phyloP scores from a whole-genome alignment of 2,329 filamentous ascomycete genomes.

The Penicillium sp. region DNA sequence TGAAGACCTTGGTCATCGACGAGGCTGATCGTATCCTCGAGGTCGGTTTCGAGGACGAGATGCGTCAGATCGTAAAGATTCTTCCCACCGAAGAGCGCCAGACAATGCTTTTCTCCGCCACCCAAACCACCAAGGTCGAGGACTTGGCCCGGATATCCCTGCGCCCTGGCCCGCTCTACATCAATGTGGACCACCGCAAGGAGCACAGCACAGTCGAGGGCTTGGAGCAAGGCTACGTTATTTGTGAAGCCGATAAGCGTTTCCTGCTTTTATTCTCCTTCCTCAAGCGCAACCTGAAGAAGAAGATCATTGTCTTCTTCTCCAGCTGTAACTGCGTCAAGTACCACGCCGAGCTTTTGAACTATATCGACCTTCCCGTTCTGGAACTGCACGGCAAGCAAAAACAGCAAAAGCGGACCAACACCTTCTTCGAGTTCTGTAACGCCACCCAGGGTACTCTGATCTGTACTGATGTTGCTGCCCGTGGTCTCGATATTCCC shows the following conservation, averaged over 20 bases:
- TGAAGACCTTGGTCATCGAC: constrained; percentile 88
- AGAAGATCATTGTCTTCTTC: constrained; percentile 98
- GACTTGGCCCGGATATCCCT: constrained; percentile 93
- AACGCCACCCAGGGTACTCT: constrained; percentile 80
- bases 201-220: constrained; percentile 89
- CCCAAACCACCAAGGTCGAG: constrained; percentile 97
- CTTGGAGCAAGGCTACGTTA: constrained; percentile 90
- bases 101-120: constrained; percentile 98
- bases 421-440: constrained; percentile 95
- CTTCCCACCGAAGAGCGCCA: constrained; percentile 81
- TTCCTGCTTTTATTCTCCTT: constrained; percentile 94
- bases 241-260: constrained; percentile 88
- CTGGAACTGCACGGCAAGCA: constrained; percentile 88
- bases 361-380: constrained; percentile 92
- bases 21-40: constrained; percentile 96
- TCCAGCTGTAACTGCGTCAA: constrained; percentile 89
- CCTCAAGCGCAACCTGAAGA: constrained; percentile 84
- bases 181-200: constrained; percentile 90
- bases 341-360: constrained; percentile 91
- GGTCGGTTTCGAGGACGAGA: constrained; percentile 97
- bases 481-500: constrained; percentile 90
- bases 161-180: constrained; percentile 83
- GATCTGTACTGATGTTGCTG: constrained; percentile 95
- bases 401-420: constrained; percentile 98
- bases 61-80: constrained; percentile 94